phyloP scores from a whole-genome alignment of 768 basidiomycete species.

The Mycena filopes region DNA sequence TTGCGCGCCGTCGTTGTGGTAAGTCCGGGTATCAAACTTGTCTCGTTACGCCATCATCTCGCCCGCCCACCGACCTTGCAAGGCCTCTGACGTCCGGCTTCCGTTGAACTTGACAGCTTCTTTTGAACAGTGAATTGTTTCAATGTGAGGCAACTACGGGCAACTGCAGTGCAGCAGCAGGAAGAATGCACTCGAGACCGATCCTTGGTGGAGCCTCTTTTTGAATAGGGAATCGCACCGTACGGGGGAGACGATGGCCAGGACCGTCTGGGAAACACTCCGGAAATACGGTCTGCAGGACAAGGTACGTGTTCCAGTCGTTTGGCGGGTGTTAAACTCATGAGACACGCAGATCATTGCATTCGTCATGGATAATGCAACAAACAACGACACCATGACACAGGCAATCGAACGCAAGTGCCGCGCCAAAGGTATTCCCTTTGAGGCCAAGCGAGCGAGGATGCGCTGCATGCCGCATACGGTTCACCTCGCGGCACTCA shows the following conservation, averaged over 20 bases:
- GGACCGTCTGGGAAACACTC: slow-evolving; percentile 43
- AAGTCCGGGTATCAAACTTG: too few species aligned
- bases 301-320: slow-evolving; percentile 24
- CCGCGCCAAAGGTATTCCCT: slow-evolving; percentile 32
- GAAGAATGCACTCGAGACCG: too few species aligned
- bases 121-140: too few species aligned
- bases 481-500: slow-evolving; percentile 48
- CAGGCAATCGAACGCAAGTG: slow-evolving; percentile 33
- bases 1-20: too few species aligned
- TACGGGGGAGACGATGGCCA: slow-evolving; percentile 49
- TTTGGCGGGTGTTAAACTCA: neutral
- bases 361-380: slow-evolving; percentile 48
- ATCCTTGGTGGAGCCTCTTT: too few species aligned
- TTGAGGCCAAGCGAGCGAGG: slow-evolving; percentile 37
- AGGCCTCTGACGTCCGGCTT: too few species aligned
- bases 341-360: slow-evolving; percentile 39
- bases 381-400: slow-evolving; percentile 50
- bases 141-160: too few species aligned
- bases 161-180: too few species aligned
- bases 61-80: too few species aligned
- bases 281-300: slow-evolving; percentile 39
- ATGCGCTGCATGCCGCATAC: slow-evolving; percentile 52
- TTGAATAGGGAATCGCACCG: too few species aligned
- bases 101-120: too few species aligned
- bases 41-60: too few species aligned